These are phyloP conservation scores for Dacryopinax spathularia DNA, from an alignment of 768 basidiomycete species.

Conservation along the genomic window DNA sequence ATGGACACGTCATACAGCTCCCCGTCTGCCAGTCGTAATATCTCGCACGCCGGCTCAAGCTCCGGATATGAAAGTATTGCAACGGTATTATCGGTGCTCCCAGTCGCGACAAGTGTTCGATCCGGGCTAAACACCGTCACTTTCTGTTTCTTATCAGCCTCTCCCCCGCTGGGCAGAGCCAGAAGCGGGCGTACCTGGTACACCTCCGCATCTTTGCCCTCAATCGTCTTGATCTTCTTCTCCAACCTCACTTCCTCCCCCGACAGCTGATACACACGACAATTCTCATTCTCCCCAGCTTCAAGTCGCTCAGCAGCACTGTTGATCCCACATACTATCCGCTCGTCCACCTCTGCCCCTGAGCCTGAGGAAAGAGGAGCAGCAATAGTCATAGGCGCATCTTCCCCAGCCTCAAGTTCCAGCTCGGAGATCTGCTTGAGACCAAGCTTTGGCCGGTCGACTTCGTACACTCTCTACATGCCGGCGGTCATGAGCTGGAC, in stretches of 20 bases:
- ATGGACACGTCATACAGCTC: conserved; percentile 84
- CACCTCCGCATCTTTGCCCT: conserved; percentile 48
- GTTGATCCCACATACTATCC: conserved; percentile 76
- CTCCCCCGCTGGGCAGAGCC: not conserved
- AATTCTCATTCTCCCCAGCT: conserved; percentile 67
- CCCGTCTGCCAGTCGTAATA: conserved; percentile 43
- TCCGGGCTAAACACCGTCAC: conserved; percentile 70
- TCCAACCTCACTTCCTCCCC: conserved; percentile 43
- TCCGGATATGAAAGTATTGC: conserved; percentile 52
- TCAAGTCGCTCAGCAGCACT: conserved; percentile 48
- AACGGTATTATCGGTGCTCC: conserved; percentile 51
- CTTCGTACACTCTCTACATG: conserved; percentile 50
- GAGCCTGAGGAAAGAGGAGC: conserved; percentile 42
- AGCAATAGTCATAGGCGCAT: conserved; percentile 94
- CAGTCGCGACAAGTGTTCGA: conserved; percentile 48
- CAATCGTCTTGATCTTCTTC: conserved; percentile 47
- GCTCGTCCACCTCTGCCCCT: too few relatives aligned
- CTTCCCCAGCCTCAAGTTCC: conserved; percentile 66
- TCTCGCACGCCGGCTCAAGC: conserved; percentile 31
- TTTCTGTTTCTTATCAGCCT: conserved; percentile 42
- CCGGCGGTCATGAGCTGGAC: not conserved
- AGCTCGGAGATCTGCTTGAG: conserved; percentile 51
- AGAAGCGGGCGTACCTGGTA: conserved; percentile 57
- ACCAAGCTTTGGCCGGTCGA: conserved; percentile 35
- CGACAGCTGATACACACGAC: conserved; percentile 50